These are phyloP conservation scores for Luffa acutangula DNA, from an alignment of 306 rosid genomes.

Conservation along the genomic window DNA sequence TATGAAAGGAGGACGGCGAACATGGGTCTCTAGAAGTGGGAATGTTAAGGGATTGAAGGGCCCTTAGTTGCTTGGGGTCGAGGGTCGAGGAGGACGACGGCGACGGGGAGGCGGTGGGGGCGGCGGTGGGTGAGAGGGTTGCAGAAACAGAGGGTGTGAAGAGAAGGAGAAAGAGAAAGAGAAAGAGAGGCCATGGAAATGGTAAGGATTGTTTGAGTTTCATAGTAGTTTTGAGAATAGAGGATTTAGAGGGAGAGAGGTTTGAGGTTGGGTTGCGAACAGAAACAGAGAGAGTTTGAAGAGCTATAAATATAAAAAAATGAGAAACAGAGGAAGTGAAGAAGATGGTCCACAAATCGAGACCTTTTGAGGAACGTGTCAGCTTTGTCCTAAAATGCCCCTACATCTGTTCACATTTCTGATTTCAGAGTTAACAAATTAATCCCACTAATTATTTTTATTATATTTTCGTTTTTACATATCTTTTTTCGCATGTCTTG, in stretches of 20 bases:
- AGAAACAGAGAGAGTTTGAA: neutral
- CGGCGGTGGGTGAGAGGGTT: conserved; percentile 2
- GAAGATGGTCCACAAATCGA: neutral
- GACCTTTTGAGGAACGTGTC: neutral
- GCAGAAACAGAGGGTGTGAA: conserved; percentile 6
- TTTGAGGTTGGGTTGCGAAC: neutral
- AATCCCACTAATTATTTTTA: neutral
- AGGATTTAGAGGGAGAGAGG: neutral
- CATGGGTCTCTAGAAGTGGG: conserved; percentile 83
- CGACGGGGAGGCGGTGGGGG: conserved; percentile 10
- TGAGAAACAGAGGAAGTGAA: neutral
- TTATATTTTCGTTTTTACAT: no score
- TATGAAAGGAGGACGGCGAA: conserved; percentile 35
- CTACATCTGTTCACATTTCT: neutral
- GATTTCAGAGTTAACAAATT: neutral
- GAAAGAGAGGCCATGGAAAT: neutral
- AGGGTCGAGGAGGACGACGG: conserved; percentile 31
- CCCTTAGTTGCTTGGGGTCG: conserved; percentile 79
- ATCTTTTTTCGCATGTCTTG: neutral
- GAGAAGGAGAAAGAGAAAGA: conserved; percentile 14
- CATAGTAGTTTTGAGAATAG: conserved; percentile 8
- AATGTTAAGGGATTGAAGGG: conserved; percentile 78
- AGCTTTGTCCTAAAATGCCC: neutral
- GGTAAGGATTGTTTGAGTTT: neutral
- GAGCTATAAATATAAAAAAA: neutral